Conservation (phyloP, 495 filamentous ascomycete species). For the Tuber umbilicatum region DNA sequence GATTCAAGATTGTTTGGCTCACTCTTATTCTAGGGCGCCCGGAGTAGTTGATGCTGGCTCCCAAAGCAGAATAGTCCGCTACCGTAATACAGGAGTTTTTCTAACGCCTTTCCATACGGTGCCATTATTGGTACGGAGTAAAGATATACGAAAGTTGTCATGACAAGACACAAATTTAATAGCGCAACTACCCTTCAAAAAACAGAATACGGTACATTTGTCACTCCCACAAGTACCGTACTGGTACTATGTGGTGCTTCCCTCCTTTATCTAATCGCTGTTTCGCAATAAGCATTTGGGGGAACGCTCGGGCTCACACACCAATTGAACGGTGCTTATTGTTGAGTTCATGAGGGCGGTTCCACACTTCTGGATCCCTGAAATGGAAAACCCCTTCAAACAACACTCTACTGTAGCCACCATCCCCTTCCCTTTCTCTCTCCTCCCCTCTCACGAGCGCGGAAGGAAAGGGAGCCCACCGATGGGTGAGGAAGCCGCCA, state of each 20-base stretch:
- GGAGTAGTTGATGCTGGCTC: background rate
- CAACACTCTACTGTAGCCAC: background rate
- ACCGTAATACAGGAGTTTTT: background rate
- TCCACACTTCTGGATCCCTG: background rate
- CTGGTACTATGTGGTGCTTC: background rate
- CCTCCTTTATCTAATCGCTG: constrained; percentile 6
- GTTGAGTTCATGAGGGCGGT: background rate
- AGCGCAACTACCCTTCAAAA: background rate
- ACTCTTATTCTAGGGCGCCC: background rate
- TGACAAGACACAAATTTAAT: background rate
- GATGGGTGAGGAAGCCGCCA: background rate
- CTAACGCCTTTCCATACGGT: background rate
- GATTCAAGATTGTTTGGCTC: background rate
- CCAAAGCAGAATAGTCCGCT: background rate
- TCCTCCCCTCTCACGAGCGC: too few species aligned
- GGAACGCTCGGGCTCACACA: background rate
- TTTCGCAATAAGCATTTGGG: background rate
- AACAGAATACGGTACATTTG: background rate
- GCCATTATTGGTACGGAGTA: too few species aligned
- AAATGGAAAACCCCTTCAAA: constrained; percentile 1
- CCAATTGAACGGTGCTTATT: background rate
- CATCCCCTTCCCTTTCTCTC: background rate
- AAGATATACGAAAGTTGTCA: too few species aligned
- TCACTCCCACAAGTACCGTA: background rate
- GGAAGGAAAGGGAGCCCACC: background rate